A percentile compares a stretch with the other conserved stretches of the same genome.
These are phyloP conservation scores for Amylocystis lapponica DNA, from an alignment of 768 basidiomycete genomes.

Conservation along the genomic window DNA sequence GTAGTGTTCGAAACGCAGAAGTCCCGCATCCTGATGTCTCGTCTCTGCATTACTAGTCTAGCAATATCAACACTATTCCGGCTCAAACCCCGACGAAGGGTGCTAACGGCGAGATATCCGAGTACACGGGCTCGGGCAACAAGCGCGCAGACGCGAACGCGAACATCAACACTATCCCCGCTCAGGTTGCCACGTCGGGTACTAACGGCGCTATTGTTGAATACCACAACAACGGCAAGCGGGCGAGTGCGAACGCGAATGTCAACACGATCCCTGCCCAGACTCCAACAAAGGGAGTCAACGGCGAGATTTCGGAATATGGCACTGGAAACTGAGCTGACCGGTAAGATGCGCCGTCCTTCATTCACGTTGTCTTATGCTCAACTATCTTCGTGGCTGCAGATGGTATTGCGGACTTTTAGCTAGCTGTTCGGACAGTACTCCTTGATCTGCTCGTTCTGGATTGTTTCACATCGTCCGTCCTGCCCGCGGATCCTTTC, in stretches of 20 bases:
- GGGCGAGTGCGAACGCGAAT: slow-evolving; percentile 16
- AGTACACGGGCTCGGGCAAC: slow-evolving; percentile 16
- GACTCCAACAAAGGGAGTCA: slow-evolving; percentile 23
- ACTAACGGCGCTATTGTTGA: slow-evolving; percentile 11
- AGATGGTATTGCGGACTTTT: too few relatives aligned
- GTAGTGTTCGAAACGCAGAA: too few relatives aligned
- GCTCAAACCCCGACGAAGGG: slow-evolving; percentile 31
- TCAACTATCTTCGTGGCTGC: too few relatives aligned
- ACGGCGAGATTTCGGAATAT: slow-evolving; percentile 14
- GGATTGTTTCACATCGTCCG: slow-evolving; percentile 5
- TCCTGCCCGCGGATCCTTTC: slow-evolving; percentile 12
- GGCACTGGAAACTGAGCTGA: too few relatives aligned
- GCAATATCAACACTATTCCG: slow-evolving; percentile 22
- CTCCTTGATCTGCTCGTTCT: slow-evolving; percentile 9
- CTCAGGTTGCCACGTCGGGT: slow-evolving; percentile 24
- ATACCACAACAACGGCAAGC: slow-evolving; percentile 12
- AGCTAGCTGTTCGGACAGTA: neutral
- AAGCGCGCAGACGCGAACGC: slow-evolving; percentile 16
- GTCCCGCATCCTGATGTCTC: too few relatives aligned
- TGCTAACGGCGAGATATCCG: slow-evolving; percentile 26
- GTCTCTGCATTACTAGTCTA: too few relatives aligned
- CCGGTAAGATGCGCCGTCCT: too few relatives aligned
- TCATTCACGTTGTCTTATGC: neutral
- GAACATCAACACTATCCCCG: slow-evolving; percentile 22
- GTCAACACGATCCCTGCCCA: slow-evolving; percentile 23